Evolutionary conservation across 2,329 filamentous ascomycete species (phyloP).

Genomic region (Dryadomyces sulphureus): DNA sequence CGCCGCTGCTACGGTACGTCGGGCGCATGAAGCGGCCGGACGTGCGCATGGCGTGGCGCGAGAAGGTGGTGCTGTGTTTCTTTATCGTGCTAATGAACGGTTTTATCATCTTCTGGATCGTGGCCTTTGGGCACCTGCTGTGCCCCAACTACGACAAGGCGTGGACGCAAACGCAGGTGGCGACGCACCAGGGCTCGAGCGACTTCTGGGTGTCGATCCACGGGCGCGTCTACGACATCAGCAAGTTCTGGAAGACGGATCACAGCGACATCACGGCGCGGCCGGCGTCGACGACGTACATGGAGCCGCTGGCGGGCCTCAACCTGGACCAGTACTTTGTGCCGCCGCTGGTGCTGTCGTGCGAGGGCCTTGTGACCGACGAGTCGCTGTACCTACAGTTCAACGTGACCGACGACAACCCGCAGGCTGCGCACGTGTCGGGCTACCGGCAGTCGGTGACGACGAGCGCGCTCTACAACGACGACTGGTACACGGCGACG

Average conservation of each 20-base stretch:
- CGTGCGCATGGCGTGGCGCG: conserved; percentile 92
- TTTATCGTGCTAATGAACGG: conserved; percentile 73
- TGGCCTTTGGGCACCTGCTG: conserved; percentile 67
- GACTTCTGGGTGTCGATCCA: conserved; percentile 82
- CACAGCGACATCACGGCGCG: conserved; percentile 62
- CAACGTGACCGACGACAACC: conserved; percentile 47
- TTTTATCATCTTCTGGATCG: conserved; percentile 79
- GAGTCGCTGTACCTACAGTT: conserved; percentile 39
- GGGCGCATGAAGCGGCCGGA: conserved; percentile 96
- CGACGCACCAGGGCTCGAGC: conserved; percentile 50
- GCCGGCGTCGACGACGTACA: conserved; percentile 40
- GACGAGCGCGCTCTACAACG: conserved; percentile 41
- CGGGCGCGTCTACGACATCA: conserved; percentile 83
- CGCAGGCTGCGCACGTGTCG: conserved; percentile 52
- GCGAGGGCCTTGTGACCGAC: conserved; percentile 54
- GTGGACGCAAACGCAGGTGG: conserved; percentile 60
- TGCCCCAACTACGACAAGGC: conserved; percentile 89
- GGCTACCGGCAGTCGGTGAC: conserved; percentile 44
- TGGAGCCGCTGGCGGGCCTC: conserved; percentile 65
- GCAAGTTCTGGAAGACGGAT: conserved; percentile 70
- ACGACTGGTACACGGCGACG: conserved; percentile 60
- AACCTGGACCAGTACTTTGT: conserved; percentile 78
- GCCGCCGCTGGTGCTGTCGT: conserved; percentile 60
- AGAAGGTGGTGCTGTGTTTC: conserved; percentile 74
- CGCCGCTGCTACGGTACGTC: conserved; percentile 60